A percentile compares a stretch with the other conserved stretches of the same genome.
Evolutionary conservation across 2,329 filamentous ascomycete genomes (phyloP).

Genomic region (Calonectria ilicicola): DNA sequence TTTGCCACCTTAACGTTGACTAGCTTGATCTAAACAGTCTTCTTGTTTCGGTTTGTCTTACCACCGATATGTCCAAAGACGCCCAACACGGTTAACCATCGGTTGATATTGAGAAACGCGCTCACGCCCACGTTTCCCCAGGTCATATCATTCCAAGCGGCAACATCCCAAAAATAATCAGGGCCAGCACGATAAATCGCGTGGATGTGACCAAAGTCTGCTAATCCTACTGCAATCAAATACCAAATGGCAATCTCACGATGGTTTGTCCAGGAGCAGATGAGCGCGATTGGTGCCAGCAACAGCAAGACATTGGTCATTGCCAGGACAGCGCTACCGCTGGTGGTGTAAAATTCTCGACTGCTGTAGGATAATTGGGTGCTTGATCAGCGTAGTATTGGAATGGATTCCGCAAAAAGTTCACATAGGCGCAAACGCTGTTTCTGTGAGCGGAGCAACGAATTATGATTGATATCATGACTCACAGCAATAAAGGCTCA

Average conservation of each 20-base stretch:
- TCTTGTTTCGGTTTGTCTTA: not conserved
- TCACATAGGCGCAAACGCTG: slow-evolving; percentile 16
- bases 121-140: slow-evolving; percentile 15
- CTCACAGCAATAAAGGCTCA: not conserved
- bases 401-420: slow-evolving; percentile 5
- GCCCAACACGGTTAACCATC: slow-evolving; percentile 13
- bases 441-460: not conserved
- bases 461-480: not conserved
- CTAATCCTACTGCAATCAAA: not conserved
- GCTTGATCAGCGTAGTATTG: slow-evolving; percentile 12
- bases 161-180: slow-evolving; percentile 11
- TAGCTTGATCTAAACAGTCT: not conserved
- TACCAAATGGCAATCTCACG: slow-evolving; percentile 5
- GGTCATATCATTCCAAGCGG: slow-evolving; percentile 13
- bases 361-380: not conserved
- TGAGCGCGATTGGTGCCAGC: not conserved
- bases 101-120: slow-evolving; percentile 15
- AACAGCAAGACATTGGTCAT: slow-evolving; percentile 10
- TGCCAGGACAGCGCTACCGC: slow-evolving; percentile 10
- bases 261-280: slow-evolving; percentile 17
- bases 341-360: slow-evolving; percentile 6
- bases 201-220: not conserved
- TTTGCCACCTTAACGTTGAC: too few species aligned
- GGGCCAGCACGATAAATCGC: not conserved
- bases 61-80: slow-evolving; percentile 6